Evolutionary conservation across 352 stramenopile genomes (phyloP).

Genomic region (Phytophthora crassamura): DNA sequence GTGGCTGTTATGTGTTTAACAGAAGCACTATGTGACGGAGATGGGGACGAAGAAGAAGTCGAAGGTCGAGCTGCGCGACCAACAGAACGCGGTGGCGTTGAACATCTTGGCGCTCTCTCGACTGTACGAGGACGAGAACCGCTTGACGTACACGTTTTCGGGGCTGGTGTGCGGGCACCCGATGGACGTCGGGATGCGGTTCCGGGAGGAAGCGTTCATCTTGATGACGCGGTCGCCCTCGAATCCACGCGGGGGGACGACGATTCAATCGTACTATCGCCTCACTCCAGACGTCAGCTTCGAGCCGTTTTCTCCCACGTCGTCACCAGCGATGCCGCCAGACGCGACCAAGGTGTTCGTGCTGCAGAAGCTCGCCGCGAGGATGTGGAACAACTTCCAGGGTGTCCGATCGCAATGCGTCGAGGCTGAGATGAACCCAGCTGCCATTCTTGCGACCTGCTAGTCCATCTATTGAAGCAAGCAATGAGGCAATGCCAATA

Average conservation of each 20-base stretch:
- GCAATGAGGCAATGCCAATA: not conserved
- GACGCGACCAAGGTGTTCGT: slow-evolving; percentile 22
- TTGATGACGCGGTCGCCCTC: slow-evolving; percentile 2
- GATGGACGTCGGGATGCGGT: slow-evolving; percentile 10
- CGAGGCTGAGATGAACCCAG: slow-evolving; percentile 2
- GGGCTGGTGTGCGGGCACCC: slow-evolving; percentile 22
- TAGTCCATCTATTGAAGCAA: not conserved
- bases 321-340: not conserved
- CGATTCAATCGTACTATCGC: slow-evolving; percentile 25
- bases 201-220: slow-evolving; percentile 30
- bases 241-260: slow-evolving; percentile 1
- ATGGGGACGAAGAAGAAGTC: slow-evolving; percentile 29
- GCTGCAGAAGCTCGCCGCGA: slow-evolving; percentile 14
- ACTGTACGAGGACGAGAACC: slow-evolving; percentile 18
- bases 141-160: slow-evolving; percentile 12
- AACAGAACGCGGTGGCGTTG: slow-evolving; percentile 12
- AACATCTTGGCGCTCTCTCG: slow-evolving; percentile 25
- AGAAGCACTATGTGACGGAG: slow-evolving; percentile 33
- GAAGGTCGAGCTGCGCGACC: slow-evolving; percentile 19
- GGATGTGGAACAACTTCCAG: slow-evolving; percentile 19
- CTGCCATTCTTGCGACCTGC: slow-evolving; percentile 2
- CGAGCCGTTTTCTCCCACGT: not conserved
- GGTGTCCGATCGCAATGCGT: slow-evolving; percentile 8
- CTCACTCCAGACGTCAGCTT: slow-evolving; percentile 19
- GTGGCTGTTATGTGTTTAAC: not conserved